Percentiles rank a stretch among this genome's conserved stretches.
Conservation (phyloP, 225 moss, liverwort and hornwort species). For the Ulota crispa region DNA sequence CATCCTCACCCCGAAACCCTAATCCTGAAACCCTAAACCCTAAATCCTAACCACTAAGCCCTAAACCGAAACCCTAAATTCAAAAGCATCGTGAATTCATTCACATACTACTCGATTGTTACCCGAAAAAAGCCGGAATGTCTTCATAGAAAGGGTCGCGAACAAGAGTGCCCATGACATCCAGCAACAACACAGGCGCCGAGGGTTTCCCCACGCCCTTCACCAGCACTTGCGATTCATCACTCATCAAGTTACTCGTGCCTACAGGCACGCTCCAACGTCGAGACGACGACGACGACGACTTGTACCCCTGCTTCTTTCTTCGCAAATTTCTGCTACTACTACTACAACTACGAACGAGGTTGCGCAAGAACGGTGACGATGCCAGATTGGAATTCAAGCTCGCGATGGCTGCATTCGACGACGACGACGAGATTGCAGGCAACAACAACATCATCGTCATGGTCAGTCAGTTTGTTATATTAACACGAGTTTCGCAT, state of each 20-base stretch:
- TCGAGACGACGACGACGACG: not conserved
- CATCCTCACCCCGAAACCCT: not conserved
- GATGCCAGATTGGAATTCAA: conserved; percentile 28
- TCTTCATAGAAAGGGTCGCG: conserved; percentile 91
- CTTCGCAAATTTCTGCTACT: not conserved
- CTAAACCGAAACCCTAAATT: not conserved
- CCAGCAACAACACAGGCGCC: conserved; percentile 66
- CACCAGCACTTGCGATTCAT: conserved; percentile 25
- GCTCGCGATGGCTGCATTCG: conserved; percentile 7
- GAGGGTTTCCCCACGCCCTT: conserved; percentile 18
- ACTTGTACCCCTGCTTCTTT: not conserved
- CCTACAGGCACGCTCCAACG: not conserved
- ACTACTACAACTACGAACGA: not conserved
- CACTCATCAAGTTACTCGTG: conserved; percentile 3
- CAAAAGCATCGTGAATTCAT: not conserved
- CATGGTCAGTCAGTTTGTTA: not conserved
- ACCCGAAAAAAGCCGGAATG: conserved; percentile 93
- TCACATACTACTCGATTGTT: not conserved
- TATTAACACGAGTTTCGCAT: not conserved
- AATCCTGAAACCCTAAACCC: conserved; percentile 5
- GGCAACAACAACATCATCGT: conserved; percentile 29
- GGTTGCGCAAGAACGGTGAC: conserved; percentile 24
- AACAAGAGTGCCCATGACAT: conserved; percentile 97
- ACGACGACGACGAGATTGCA: not conserved
- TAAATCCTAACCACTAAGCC: not conserved